Evolutionary conservation across 768 basidiomycete species (phyloP).

Genomic region (Floccularia luteovirens): DNA sequence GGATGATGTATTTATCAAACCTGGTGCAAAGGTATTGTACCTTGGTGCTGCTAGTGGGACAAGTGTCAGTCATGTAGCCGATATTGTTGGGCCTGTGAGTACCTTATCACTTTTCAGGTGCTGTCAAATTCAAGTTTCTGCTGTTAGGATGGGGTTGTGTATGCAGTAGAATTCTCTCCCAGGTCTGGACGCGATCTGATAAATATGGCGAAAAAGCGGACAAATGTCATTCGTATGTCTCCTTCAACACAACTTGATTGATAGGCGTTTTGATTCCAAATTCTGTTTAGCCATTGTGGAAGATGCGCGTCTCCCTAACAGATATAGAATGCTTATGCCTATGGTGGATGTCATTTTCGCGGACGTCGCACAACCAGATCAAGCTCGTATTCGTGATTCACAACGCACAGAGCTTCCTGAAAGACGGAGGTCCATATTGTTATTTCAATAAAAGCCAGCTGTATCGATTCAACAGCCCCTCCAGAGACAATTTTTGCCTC

Average conservation of each 20-base stretch:
- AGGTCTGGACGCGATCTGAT: conserved; percentile 97
- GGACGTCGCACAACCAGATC: conserved; percentile 97
- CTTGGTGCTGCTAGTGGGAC: conserved; percentile 98
- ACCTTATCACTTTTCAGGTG: conserved; percentile 1
- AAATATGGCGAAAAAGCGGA: conserved; percentile 98
- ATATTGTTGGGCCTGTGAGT: conserved; percentile 92
- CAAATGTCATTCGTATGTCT: conserved; percentile 92
- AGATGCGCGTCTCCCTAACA: conserved; percentile 93
- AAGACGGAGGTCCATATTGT: conserved; percentile 87
- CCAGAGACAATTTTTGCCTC: conserved; percentile 85
- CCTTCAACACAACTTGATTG: background rate
- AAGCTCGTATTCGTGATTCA: conserved; percentile 92
- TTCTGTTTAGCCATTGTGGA: conserved; percentile 76
- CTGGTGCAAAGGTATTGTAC: conserved; percentile 95
- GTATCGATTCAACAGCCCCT: conserved; percentile 93
- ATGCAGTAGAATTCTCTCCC: conserved; percentile 97
- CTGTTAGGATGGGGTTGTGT: conserved; percentile 84
- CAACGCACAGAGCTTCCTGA: conserved; percentile 95
- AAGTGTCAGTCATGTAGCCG: conserved; percentile 97
- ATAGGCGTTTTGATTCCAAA: background rate
- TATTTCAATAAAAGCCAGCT: conserved; percentile 98
- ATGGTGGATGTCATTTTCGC: conserved; percentile 97
- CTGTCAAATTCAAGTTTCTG: conserved; percentile 6
- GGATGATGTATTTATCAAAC: conserved; percentile 87
- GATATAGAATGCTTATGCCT: conserved; percentile 94